A percentile compares a stretch with the other conserved stretches of the same genome.
phyloP scores from a whole-genome alignment of 768 basidiomycete genomes.

The Fomitopsis serialis region DNA sequence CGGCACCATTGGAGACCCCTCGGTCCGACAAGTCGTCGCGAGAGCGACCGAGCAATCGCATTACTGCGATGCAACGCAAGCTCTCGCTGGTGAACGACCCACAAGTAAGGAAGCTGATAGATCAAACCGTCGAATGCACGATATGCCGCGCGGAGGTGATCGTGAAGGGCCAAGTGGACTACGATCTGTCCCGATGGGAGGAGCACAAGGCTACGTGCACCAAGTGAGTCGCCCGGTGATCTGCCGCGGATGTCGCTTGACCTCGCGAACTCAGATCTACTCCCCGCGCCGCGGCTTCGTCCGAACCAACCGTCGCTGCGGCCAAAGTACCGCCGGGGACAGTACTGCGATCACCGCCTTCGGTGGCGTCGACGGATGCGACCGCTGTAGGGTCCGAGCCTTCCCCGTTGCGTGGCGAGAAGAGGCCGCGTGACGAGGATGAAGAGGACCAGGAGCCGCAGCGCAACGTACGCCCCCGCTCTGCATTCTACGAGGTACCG shows the following conservation, averaged over 20 bases:
- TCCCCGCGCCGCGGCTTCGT: background rate
- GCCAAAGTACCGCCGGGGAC: background rate
- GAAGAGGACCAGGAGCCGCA: slow-evolving; percentile 29
- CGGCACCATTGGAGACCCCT: slow-evolving; percentile 29
- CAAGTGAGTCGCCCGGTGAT: slow-evolving; percentile 22
- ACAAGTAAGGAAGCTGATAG: slow-evolving; percentile 46
- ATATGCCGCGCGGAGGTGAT: slow-evolving; percentile 42
- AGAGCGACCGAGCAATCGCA: slow-evolving; percentile 48
- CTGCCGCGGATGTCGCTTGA: background rate
- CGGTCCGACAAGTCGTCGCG: slow-evolving; percentile 38
- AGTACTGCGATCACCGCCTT: slow-evolving; percentile 13
- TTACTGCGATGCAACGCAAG: slow-evolving; percentile 59
- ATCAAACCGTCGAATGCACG: slow-evolving; percentile 43
- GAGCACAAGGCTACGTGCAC: slow-evolving; percentile 54
- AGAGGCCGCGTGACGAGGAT: slow-evolving; percentile 47
- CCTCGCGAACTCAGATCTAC: background rate
- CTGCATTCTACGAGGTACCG: slow-evolving; percentile 38
- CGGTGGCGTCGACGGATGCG: slow-evolving; percentile 29
- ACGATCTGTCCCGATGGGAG: slow-evolving; percentile 56
- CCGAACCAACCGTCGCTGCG: slow-evolving; percentile 4
- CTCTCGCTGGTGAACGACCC: slow-evolving; percentile 59
- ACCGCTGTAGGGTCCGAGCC: slow-evolving; percentile 30
- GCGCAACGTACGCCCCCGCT: slow-evolving; percentile 48
- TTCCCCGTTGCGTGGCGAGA: slow-evolving; percentile 28
- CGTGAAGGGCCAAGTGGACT: slow-evolving; percentile 48